A percentile compares a stretch with the other conserved stretches of the same genome.
Conservation (phyloP, 2,329 filamentous ascomycete genomes). For the Periconia sp. region DNA sequence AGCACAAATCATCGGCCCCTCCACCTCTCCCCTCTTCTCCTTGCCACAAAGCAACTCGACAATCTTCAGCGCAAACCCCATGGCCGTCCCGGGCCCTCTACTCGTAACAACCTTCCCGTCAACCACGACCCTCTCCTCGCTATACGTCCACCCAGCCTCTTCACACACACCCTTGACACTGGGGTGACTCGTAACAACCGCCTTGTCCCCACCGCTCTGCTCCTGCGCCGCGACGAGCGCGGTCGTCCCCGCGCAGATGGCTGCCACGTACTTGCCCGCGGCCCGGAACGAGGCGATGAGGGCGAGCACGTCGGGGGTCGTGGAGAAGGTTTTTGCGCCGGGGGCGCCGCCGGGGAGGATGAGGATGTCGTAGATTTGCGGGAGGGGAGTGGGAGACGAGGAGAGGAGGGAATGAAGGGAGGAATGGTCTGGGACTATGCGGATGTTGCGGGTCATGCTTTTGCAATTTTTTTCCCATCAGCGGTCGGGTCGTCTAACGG, state of each 20-base stretch:
- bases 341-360: conserved; percentile 47
- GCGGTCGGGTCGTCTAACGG: too few relatives aligned
- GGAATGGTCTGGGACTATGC: conserved; percentile 43
- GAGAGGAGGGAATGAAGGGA: conserved; percentile 25
- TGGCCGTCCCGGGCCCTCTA: conserved; percentile 46
- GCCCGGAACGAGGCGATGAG: conserved; percentile 38
- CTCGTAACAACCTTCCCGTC: conserved; percentile 44
- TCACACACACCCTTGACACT: conserved; percentile 41
- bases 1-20: conserved; percentile 55
- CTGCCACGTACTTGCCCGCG: conserved; percentile 39
- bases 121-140: conserved; percentile 43
- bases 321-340: conserved; percentile 44
- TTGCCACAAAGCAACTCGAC: conserved; percentile 46
- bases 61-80: conserved; percentile 47
- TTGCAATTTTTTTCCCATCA: too few relatives aligned
- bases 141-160: conserved; percentile 42
- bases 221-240: conserved; percentile 40
- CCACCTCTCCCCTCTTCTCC: conserved; percentile 57
- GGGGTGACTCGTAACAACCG: conserved; percentile 45
- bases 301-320: conserved; percentile 25
- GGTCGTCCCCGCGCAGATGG: conserved; percentile 48
- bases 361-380: conserved; percentile 38
- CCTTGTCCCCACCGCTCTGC: conserved; percentile 23
- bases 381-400: conserved; percentile 17
- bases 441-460: conserved; percentile 46